Conservation (phyloP, 192 early-diverging fungal genomes). For the Piromyces finnis region DNA sequence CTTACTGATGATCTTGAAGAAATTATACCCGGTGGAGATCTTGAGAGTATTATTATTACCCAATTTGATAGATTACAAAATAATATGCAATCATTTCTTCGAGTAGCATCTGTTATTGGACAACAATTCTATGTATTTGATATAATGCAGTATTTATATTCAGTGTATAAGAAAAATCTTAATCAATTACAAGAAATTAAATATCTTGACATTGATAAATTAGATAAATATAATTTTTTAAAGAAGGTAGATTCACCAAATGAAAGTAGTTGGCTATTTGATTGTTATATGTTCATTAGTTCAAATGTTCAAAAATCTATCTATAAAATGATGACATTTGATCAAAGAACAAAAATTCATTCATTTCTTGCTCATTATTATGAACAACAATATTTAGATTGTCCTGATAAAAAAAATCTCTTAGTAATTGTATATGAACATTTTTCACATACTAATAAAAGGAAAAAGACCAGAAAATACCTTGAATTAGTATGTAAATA, state of each 20-base stretch:
- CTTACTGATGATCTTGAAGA: constrained; percentile 16
- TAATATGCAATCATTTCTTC: constrained; percentile 29
- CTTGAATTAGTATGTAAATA: constrained; percentile 14
- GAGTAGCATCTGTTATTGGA: constrained; percentile 26
- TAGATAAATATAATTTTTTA: constrained; percentile 29
- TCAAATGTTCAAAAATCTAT: constrained; percentile 19
- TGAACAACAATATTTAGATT: constrained; percentile 12
- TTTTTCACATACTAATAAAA: constrained; percentile 17
- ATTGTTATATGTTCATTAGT: background rate
- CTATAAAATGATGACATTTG: constrained; percentile 23
- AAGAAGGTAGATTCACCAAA: constrained; percentile 2
- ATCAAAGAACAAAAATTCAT: constrained; percentile 27
- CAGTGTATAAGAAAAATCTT: background rate
- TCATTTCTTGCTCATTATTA: constrained; percentile 20
- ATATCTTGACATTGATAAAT: constrained; percentile 4
- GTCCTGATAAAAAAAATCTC: background rate
- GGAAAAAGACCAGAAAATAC: constrained; percentile 11
- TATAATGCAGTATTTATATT: constrained; percentile 13
- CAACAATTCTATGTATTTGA: constrained; percentile 25
- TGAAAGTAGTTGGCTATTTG: background rate
- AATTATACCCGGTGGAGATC: constrained; percentile 17
- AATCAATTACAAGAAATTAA: background rate
- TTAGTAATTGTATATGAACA: constrained; percentile 25
- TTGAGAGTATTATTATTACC: constrained; percentile 23
- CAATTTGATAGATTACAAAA: constrained; percentile 29